Evolutionary conservation across 106 monocot species (phyloP), one percentile per base, ranked within the genome.

Genomic region (Dendrobium catenatum): DNA sequence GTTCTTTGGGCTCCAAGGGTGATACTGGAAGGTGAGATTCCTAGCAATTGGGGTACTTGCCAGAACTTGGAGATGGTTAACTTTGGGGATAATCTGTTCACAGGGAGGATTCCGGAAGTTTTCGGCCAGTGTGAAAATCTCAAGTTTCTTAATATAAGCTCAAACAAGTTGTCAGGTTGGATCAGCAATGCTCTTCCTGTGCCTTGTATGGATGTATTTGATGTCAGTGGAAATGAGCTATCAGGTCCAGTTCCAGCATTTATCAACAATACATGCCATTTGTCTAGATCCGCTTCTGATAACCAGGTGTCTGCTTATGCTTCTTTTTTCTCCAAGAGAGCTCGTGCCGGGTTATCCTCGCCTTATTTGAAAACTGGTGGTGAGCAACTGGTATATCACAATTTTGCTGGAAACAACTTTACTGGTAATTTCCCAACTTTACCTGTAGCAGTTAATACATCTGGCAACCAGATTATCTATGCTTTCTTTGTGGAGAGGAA

Each of bases 1-100:
- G 64, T 96, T 19, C 82, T 96, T 18, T 96, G 96, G 96, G 96
- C 96, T 3, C 96, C 96, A 7, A 88, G 90, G 81, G 90, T 89
- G 20, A 87, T 80, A 9, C 46, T 94, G 42, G 88, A 94, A 83
- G 96, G 96, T 8, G 72, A 77, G 72, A 76, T 96, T 56, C 92
- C 92, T 5, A 78, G 82, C 29, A 86, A 86, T 75, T 96, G 96
- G 93, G 90, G 92, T 27, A 31, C 59, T 72, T 96, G 96, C 22
- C 49, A 86, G 79, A 90, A 76, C 84, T 88, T 96, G 81, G 90
- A 94, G 75, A 94, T 92, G 80, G 86, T 96, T 8, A 91, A 96
- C 77, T 77, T 96, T 55, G 93, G 88, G 5, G 81, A 88, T 27
- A 94, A 94, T 88, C 83, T 90, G 13, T 86, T 96, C 46, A 81